A percentile compares a stretch with the other conserved stretches of the same genome.
Conservation (phyloP, 345 rosid species). For the Eucalyptus tenuipes region DNA sequence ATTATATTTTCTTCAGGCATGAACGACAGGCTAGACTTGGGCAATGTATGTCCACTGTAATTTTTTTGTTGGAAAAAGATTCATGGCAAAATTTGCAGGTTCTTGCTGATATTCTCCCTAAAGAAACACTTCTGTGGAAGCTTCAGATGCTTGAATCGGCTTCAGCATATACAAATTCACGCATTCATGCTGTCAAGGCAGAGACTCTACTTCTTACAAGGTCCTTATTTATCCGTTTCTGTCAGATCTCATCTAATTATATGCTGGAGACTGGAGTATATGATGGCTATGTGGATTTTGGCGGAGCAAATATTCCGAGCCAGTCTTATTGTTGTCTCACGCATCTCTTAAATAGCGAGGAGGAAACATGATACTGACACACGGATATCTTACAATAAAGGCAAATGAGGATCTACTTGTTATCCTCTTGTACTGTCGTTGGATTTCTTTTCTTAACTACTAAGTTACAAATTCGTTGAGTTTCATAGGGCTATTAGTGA, state of each 20-base stretch:
- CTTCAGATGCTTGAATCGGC: constrained; percentile 59
- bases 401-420: neutral
- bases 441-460: neutral
- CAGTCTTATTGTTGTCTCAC: neutral
- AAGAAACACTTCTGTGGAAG: constrained; percentile 72
- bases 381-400: neutral
- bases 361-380: neutral
- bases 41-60: neutral
- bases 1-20: neutral
- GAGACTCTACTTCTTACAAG: constrained; percentile 54
- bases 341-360: neutral
- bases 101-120: constrained; percentile 44
- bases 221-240: neutral
- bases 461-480: neutral
- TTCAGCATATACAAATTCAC: constrained; percentile 48
- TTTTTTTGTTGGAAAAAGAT: neutral
- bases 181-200: constrained; percentile 59
- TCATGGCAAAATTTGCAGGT: constrained; percentile 29
- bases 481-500: neutral
- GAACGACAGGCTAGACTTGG: neutral
- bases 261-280: neutral
- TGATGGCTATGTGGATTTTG: neutral
- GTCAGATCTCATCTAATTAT: neutral
- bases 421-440: neutral
- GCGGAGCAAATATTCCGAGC: neutral